Percentiles rank a stretch among this genome's conserved stretches.
Conservation (phyloP, 2,329 filamentous ascomycete species). For the Aspergillus novofumigatus region DNA sequence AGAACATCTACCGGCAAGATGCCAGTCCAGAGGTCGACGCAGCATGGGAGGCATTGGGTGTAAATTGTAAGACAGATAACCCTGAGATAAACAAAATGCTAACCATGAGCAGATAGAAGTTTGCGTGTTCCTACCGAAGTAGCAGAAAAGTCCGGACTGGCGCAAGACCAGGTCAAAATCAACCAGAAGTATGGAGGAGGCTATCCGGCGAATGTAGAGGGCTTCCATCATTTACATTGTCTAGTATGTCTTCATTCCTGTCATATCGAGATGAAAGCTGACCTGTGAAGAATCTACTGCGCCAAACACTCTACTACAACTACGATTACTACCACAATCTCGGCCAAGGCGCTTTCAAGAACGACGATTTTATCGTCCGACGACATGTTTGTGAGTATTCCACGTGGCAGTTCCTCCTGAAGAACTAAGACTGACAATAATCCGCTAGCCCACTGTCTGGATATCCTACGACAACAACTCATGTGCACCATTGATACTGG, state of each 20-base stretch:
- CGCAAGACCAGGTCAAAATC: conserved; percentile 53
- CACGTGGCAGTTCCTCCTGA: background rate
- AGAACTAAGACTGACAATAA: background rate
- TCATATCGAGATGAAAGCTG: background rate
- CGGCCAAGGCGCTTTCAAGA: conserved; percentile 52
- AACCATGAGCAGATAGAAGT: conserved; percentile 35
- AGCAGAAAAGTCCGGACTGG: conserved; percentile 50
- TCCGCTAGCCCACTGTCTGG: conserved; percentile 53
- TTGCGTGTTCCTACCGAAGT: conserved; percentile 49
- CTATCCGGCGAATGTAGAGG: conserved; percentile 38
- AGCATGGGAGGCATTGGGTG: conserved; percentile 52
- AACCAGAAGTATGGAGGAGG: conserved; percentile 55
- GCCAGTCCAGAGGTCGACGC: conserved; percentile 53
- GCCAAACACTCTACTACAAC: conserved; percentile 57
- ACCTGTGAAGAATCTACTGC: conserved; percentile 50
- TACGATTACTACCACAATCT: conserved; percentile 53
- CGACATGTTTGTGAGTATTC: conserved; percentile 53
- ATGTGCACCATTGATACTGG: conserved; percentile 61
- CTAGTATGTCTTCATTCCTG: background rate
- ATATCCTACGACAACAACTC: conserved; percentile 58
- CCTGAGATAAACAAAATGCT: background rate
- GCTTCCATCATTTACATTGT: conserved; percentile 26
- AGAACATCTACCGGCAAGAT: conserved; percentile 50
- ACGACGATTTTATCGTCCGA: conserved; percentile 52
- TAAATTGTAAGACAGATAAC: conserved; percentile 43